These are phyloP conservation scores for Fusarium sp. DNA, from an alignment of 2,329 filamentous ascomycete genomes.

Conservation along the genomic window DNA sequence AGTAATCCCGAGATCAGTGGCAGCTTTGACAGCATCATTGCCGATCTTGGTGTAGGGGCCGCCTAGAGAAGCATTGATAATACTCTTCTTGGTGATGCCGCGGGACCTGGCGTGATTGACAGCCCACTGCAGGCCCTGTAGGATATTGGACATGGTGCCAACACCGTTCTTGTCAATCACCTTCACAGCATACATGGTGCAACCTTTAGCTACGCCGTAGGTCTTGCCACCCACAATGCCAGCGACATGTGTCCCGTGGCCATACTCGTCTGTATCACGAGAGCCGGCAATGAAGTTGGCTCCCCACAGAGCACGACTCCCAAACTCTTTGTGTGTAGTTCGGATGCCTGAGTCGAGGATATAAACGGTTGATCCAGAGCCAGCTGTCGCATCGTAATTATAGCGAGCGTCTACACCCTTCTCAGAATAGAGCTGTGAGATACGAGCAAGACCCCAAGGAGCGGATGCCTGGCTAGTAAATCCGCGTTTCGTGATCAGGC, in stretches of 20 bases:
- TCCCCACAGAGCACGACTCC: conserved; percentile 40
- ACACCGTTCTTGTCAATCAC: conserved; percentile 34
- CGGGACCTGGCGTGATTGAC: conserved; percentile 43
- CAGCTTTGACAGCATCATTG: conserved; percentile 1
- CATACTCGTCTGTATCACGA: conserved; percentile 40
- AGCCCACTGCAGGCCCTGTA: conserved; percentile 42
- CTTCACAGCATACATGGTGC: conserved; percentile 44
- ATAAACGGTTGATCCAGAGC: conserved; percentile 47
- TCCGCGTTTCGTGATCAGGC: neutral
- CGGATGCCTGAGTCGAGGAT: conserved; percentile 57
- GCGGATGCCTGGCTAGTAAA: neutral
- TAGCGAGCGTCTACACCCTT: conserved; percentile 14
- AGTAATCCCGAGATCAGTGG: conserved; percentile 1
- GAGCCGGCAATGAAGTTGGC: conserved; percentile 39
- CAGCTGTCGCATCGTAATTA: conserved; percentile 37
- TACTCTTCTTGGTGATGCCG: neutral
- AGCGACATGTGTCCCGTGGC: conserved; percentile 46
- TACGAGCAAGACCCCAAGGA: conserved; percentile 16
- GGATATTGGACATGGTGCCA: neutral
- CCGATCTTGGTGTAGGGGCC: neutral
- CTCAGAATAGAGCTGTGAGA: neutral
- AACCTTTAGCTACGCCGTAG: conserved; percentile 46
- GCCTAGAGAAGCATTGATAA: neutral
- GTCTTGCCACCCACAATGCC: conserved; percentile 44
- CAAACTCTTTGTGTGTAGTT: conserved; percentile 46